Percentiles rank a stretch among this genome's conserved stretches.
These are phyloP conservation scores for Fusarium equiseti DNA, from an alignment of 2,329 filamentous ascomycete species.

Conservation along the genomic window DNA sequence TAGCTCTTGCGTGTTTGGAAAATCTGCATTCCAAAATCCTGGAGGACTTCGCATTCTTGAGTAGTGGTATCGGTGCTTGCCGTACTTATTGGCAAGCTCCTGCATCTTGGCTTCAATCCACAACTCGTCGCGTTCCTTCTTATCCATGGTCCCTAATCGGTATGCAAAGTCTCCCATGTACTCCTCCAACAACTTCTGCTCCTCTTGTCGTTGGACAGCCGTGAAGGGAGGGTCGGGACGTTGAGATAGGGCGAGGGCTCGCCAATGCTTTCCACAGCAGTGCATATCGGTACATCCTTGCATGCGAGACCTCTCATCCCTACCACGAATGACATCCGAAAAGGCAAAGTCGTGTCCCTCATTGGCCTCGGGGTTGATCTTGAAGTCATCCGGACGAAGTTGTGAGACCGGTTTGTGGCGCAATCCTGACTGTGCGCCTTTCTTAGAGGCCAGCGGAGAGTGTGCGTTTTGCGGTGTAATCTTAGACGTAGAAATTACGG, in stretches of 20 bases:
- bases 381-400: conserved; percentile 80
- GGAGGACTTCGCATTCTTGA: conserved; percentile 80
- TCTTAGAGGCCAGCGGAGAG: conserved; percentile 32
- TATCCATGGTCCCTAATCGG: conserved; percentile 68
- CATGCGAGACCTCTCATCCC: conserved; percentile 75
- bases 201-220: conserved; percentile 54
- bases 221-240: conserved; percentile 57
- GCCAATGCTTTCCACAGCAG: conserved; percentile 82
- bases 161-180: conserved; percentile 71
- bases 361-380: conserved; percentile 79
- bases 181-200: conserved; percentile 65
- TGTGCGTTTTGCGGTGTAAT: conserved; percentile 25
- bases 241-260: conserved; percentile 70
- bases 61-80: conserved; percentile 82
- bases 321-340: conserved; percentile 78
- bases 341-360: conserved; percentile 79
- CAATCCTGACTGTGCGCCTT: conserved; percentile 56
- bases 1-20: conserved; percentile 88
- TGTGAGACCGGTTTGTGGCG: conserved; percentile 68
- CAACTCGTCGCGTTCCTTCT: conserved; percentile 71
- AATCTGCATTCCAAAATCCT: conserved; percentile 91
- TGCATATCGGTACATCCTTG: conserved; percentile 79
- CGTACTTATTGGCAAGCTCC: conserved; percentile 78
- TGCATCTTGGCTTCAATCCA: conserved; percentile 82
- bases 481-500: conserved; percentile 17